A percentile compares a stretch with the other conserved stretches of the same genome.
Evolutionary conservation across 345 rosid species (phyloP).

Genomic region (Hibiscus tridactylites): DNA sequence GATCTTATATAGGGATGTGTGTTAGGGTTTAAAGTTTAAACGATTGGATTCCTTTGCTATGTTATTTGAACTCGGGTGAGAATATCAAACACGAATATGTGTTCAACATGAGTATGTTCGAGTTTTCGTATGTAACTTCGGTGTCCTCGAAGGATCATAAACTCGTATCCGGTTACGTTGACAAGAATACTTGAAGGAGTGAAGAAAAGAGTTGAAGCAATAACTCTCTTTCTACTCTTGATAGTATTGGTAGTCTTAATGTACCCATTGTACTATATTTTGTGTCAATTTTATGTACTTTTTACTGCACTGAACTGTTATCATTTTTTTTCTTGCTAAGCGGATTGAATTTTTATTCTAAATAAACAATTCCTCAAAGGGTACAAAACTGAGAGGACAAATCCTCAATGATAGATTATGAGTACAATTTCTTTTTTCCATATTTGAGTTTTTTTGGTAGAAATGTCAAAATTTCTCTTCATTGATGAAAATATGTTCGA

Average conservation of each 20-base stretch:
- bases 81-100: too few relatives aligned
- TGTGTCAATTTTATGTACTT: neutral
- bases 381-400: too few relatives aligned
- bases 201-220: neutral
- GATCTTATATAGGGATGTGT: conserved; percentile 15
- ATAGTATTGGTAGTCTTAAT: neutral
- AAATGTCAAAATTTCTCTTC: neutral
- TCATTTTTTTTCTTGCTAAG: too few relatives aligned
- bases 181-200: neutral
- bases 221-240: neutral
- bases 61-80: too few relatives aligned
- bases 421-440: neutral
- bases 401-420: neutral
- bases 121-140: neutral
- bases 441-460: neutral
- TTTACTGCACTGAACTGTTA: too few relatives aligned
- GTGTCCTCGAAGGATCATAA: neutral
- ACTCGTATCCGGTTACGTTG: neutral
- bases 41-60: too few relatives aligned
- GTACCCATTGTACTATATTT: neutral
- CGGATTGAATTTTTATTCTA: too few relatives aligned
- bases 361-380: too few relatives aligned
- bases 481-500: neutral
- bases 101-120: neutral
- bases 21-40: conserved; percentile 20